Conservation (phyloP, 2,329 filamentous ascomycete genomes). For the Diaporthe eres region DNA sequence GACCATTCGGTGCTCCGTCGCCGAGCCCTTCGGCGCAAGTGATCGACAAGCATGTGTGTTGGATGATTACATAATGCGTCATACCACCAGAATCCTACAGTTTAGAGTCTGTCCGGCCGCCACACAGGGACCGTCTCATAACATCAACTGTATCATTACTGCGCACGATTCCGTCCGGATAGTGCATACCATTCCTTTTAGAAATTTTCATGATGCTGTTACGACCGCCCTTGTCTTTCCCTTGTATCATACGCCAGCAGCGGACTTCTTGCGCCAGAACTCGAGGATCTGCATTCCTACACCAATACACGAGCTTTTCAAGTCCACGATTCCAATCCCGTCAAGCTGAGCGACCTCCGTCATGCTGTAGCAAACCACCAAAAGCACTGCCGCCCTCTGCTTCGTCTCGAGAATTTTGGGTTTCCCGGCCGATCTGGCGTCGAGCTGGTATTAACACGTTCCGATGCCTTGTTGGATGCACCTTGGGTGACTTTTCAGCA, state of each 20-base stretch:
- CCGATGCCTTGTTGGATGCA: background rate
- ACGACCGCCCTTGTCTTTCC: background rate
- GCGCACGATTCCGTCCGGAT: background rate
- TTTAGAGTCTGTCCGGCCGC: background rate
- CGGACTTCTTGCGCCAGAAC: background rate
- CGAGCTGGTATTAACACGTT: background rate
- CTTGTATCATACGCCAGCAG: background rate
- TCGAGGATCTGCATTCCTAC: background rate
- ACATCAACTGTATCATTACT: background rate
- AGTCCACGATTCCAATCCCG: background rate
- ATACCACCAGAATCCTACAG: too few species aligned
- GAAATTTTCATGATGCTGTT: background rate
- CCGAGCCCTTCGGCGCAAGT: background rate
- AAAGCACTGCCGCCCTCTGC: background rate
- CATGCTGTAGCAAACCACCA: background rate
- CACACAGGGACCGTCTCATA: accelerated
- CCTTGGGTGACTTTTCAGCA: background rate
- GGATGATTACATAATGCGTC: background rate
- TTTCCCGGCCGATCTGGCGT: background rate
- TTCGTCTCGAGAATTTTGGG: background rate
- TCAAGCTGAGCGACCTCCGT: too few species aligned
- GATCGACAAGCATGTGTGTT: background rate
- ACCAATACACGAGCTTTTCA: background rate
- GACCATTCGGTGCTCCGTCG: background rate
- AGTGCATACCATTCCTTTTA: background rate